phyloP scores from a whole-genome alignment of 1,284 basidiomycete species.

The Mycena sp. region DNA sequence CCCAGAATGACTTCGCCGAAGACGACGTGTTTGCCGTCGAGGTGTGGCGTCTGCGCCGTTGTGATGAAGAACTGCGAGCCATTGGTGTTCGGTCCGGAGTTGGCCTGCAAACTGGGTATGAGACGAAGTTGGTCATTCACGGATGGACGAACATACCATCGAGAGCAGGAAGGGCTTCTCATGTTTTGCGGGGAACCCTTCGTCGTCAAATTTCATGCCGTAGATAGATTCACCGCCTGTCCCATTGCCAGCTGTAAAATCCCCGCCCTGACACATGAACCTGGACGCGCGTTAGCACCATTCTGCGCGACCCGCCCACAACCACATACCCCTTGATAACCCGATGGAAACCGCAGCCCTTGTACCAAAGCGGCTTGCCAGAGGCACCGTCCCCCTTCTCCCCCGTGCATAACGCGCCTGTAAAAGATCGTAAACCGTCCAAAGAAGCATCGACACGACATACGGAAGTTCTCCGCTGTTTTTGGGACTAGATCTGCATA shows the following conservation, averaged over 20 bases:
- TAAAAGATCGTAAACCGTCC: constrained; percentile 1
- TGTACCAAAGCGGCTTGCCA: constrained; percentile 74
- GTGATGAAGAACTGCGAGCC: constrained; percentile 94
- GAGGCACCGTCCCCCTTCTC: constrained; percentile 76
- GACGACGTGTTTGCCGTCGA: constrained; percentile 86
- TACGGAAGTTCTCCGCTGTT: constrained; percentile 93
- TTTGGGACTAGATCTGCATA: constrained; percentile 85
- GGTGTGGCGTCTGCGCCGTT: constrained; percentile 74
- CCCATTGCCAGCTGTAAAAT: constrained; percentile 81
- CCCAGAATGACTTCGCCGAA: constrained; percentile 65
- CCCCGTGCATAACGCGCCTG: constrained; percentile 89
- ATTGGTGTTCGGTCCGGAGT: constrained; percentile 91
- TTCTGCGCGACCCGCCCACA: constrained; percentile 11
- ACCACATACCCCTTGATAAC: constrained; percentile 87
- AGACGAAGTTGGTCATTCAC: too few relatives aligned
- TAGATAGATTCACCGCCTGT: constrained; percentile 89
- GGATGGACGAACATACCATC: constrained; percentile 70
- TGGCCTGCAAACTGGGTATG: constrained; percentile 58
- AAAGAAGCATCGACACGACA: constrained; percentile 35
- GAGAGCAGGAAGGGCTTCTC: constrained; percentile 89
- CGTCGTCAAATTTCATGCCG: constrained; percentile 93
- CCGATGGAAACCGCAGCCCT: constrained; percentile 89
- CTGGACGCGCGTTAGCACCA: constrained; percentile 44
- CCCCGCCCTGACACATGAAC: constrained; percentile 83
- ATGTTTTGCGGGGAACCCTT: constrained; percentile 88